Evolutionary conservation across 2,329 filamentous ascomycete species (phyloP).

Genomic region (Trichophyton rubrum): DNA sequence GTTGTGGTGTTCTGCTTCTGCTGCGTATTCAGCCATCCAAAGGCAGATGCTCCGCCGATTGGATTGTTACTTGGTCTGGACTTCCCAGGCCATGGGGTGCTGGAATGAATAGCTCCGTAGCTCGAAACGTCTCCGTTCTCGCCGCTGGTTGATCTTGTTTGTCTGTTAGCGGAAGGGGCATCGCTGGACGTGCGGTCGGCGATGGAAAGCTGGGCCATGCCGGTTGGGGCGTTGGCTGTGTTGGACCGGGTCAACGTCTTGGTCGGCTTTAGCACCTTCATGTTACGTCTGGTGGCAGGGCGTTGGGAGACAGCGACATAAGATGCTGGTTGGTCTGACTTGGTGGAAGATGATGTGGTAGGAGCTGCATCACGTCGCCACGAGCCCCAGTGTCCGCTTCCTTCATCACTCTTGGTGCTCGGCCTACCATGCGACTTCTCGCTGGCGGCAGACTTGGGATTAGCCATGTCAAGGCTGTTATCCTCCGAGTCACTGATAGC

Average conservation of each 20-base stretch:
- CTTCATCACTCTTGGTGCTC: slow-evolving; percentile 21
- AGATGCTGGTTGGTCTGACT: slow-evolving; percentile 17
- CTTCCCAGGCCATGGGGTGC: slow-evolving; percentile 26
- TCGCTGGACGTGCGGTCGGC: not conserved
- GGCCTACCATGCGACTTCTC: slow-evolving; percentile 17
- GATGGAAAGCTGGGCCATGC: not conserved
- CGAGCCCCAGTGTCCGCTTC: slow-evolving; percentile 54
- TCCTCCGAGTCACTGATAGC: slow-evolving; percentile 13
- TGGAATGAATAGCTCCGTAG: not conserved
- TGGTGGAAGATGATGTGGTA: slow-evolving; percentile 11
- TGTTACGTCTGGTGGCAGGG: slow-evolving; percentile 50
- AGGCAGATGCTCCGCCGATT: slow-evolving; percentile 14
- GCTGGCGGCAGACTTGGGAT: slow-evolving; percentile 18
- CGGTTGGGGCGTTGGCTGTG: slow-evolving; percentile 4
- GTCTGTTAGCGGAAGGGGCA: not conserved
- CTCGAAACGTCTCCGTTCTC: not conserved
- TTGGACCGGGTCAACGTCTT: slow-evolving; percentile 40
- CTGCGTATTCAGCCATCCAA: slow-evolving; percentile 12
- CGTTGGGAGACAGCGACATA: slow-evolving; percentile 54
- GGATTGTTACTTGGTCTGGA: slow-evolving; percentile 69
- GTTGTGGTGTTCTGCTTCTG: not conserved
- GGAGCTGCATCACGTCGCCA: slow-evolving; percentile 45
- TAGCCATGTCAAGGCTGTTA: slow-evolving; percentile 9
- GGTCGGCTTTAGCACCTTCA: slow-evolving; percentile 79
- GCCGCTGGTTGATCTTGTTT: not conserved